phyloP scores from a whole-genome alignment of 805 yeast genomes.

The Monosporozyma aerobia region DNA sequence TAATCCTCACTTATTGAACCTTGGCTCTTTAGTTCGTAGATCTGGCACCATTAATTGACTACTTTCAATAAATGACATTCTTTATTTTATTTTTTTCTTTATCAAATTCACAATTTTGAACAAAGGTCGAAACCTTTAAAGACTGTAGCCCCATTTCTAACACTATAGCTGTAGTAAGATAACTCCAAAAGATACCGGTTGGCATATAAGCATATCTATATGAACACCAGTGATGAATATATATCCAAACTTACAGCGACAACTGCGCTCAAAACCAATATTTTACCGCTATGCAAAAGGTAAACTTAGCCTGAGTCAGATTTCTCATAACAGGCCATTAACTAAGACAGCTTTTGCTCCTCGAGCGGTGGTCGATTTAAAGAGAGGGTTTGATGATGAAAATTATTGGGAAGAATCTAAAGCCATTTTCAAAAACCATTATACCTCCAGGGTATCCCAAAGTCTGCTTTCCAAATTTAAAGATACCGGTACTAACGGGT shows the following conservation, averaged over 20 bases:
- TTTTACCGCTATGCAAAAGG: neutral
- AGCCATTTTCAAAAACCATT: neutral
- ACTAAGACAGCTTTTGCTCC: neutral
- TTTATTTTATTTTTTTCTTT: no score
- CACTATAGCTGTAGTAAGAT: neutral
- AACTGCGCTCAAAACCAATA: neutral
- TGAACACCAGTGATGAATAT: neutral
- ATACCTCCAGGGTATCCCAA: neutral
- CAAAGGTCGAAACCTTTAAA: neutral
- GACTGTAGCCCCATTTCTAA: neutral
- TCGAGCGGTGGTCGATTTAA: constrained; percentile 4
- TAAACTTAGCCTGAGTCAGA: neutral
- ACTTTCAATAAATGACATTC: neutral
- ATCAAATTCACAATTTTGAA: neutral
- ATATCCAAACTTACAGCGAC: neutral
- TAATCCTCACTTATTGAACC: neutral
- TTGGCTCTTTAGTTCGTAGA: neutral
- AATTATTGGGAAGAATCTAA: constrained; percentile 37
- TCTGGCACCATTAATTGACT: neutral
- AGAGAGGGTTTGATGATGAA: constrained; percentile 53
- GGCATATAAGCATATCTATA: neutral
- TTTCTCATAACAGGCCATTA: neutral
- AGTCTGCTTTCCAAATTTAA: neutral
- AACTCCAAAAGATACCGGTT: neutral
- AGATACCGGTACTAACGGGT: neutral